Evolutionary conservation across 805 yeast genomes (phyloP).

Genomic region (Candida michaelii): DNA sequence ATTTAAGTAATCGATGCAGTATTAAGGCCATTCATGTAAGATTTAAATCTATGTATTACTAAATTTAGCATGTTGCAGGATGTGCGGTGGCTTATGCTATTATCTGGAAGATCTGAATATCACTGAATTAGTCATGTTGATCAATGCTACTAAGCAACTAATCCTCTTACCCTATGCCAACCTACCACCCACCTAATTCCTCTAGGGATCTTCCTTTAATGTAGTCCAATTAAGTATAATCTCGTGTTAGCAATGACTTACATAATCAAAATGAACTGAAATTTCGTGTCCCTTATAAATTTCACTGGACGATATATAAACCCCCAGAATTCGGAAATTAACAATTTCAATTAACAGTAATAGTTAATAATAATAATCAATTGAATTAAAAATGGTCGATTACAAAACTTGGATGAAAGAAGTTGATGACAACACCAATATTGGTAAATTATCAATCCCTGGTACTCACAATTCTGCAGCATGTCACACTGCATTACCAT

Average conservation of each 20-base stretch:
- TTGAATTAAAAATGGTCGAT: conserved; percentile 31
- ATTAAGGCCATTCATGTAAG: too few species aligned
- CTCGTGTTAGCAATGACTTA: not conserved
- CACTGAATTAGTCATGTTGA: too few species aligned
- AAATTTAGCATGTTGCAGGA: too few species aligned
- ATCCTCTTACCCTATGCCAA: too few species aligned
- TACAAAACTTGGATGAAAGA: conserved; percentile 54
- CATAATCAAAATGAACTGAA: conserved; percentile 3
- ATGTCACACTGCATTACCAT: conserved; percentile 65
- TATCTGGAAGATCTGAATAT: too few species aligned
- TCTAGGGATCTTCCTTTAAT: too few species aligned
- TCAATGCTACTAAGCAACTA: too few species aligned
- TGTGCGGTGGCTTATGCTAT: too few species aligned
- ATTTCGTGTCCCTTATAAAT: conserved; percentile 6
- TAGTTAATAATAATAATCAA: not conserved
- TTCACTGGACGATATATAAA: conserved; percentile 2
- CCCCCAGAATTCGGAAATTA: conserved; percentile 2
- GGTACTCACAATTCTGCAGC: conserved; percentile 90
- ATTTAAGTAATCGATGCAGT: too few species aligned
- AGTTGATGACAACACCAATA: conserved; percentile 48
- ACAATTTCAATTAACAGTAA: not conserved
- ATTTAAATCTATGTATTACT: too few species aligned
- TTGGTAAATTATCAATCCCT: conserved; percentile 63
- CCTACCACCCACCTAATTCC: too few species aligned
- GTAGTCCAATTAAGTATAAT: too few species aligned